Evolutionary conservation across 2,329 filamentous ascomycete genomes (phyloP), one percentile per base, ranked within the genome.

Genomic region (Capronia americana): DNA sequence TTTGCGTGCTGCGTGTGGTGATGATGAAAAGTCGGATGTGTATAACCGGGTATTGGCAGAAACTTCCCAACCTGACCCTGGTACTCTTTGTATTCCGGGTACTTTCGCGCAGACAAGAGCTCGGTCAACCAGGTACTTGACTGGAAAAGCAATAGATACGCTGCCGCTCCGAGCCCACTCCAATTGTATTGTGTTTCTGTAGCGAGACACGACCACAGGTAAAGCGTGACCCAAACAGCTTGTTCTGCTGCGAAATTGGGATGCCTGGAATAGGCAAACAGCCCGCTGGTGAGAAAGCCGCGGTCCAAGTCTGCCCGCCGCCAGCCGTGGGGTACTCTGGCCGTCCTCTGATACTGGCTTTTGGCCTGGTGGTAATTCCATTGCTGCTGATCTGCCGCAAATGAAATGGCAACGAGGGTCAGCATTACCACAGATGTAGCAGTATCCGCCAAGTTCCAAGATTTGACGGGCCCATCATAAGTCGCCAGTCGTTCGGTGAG

Each of bases 181-280:
- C 93, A 99, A 78, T 90, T 94, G 76, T 89, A 89, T 50, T 89
- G 82, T 1, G 84, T 87, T 63, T 88, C 85, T 34, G 89, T 91
- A 62, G 88, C 86, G 75, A 87, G 90, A 78, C 91, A 94, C 71
- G 86, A 88, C 95, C 94, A 99, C 74, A 92, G 87, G 78, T 98
- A 98, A 60, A 98, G 79, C 8, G 88, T 81, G 61, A 96, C 84
- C 95, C 95, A 99, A 73, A 98, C 88, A 32, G 88, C 83, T 80
- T 98, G 95, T 79, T 99, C 95, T 4, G 92, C 92, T 4, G 91
- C 88, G 75, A 98, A 99, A 78, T 99, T 99, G 56, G 95, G 95
- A 77, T 99, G 96, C 54, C 95, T 87, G 72, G 90, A 94, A 82
- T 89, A 93, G 0, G 88, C 90, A 90, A 92, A 99, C 7, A 99